Evolutionary conservation across 768 basidiomycete species (phyloP), one percentile per base, ranked within the genome.

Genomic region (Lyophyllum atratum): DNA sequence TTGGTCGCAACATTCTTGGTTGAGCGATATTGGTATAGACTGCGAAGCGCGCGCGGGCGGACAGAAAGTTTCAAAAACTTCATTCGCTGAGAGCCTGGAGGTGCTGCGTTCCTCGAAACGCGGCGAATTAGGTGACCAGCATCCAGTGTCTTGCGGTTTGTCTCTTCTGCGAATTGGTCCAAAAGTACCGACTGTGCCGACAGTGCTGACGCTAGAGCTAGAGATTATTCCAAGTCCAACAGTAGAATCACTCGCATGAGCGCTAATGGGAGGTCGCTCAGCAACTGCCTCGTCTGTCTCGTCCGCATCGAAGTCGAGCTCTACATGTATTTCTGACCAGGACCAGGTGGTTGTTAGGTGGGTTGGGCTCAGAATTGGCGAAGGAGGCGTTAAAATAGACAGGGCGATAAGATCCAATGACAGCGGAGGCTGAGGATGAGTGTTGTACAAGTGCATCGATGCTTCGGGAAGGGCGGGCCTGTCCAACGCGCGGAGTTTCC

Each of bases 291-390:
- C 28, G 14, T 58, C 55, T 28, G 51, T 14, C 46, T 12, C 28
- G 14, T 58, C 55, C 25, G 51, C 11, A 34, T 43, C 44, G 42
- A 67, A 59, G 50, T 80, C 76, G 52, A 82, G 70, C 17, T 80
- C 64, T 56, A 85, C 73, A n/a, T 81, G 83, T 54, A 85, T 84
- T 49, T 80, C 75, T 29, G 76, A 80, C 31, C 79, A 81, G 26
- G 77, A 77, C 60, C 67, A 70, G 5, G 73, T 68, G 54, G 70
- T 66, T 25, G 68, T 56, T 46, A 80, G 58, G 24, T 70, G 66
- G 44, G 70, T 69, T n/a, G 80, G 69, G 22, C 63, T 75, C 54
- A 82, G 62, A 47, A 79, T 69, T 11, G 82, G 82, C 12, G 82
- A 83, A 12, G 80, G 77, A 25, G 77, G 81, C 14, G 66, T 58